Conservation (phyloP, 208 protist genomes). For the Balamuthia mandrillaris region DNA sequence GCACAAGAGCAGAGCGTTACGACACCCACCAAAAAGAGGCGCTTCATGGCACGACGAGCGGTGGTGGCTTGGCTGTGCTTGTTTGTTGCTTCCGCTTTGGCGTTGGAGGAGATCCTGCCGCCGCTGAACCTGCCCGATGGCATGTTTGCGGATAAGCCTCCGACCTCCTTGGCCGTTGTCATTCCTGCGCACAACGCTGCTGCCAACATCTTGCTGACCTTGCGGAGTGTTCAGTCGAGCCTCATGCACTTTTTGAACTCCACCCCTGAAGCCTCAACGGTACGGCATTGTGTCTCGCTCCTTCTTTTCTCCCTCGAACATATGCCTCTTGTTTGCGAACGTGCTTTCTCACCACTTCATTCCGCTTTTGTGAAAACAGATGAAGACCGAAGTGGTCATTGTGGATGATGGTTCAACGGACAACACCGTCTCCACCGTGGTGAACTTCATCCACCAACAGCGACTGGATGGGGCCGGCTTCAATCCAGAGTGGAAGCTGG, state of each 20-base stretch:
- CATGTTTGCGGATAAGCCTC: no score
- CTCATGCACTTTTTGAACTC: background rate
- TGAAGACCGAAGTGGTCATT: background rate
- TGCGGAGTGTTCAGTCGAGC: background rate
- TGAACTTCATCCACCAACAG: conserved; percentile 15
- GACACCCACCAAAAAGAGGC: no score
- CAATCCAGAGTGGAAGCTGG: conserved; percentile 31
- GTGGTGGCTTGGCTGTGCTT: no score
- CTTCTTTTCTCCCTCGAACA: no score
- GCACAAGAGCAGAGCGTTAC: no score
- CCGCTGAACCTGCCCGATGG: no score
- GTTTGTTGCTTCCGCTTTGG: no score
- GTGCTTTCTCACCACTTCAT: no score
- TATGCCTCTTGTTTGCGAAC: no score
- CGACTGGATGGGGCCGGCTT: no score
- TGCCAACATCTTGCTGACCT: background rate
- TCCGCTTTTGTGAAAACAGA: background rate
- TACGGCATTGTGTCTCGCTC: background rate
- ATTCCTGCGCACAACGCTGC: conserved; percentile 24
- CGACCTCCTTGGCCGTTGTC: conserved; percentile 11
- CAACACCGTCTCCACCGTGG: background rate
- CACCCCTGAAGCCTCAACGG: background rate
- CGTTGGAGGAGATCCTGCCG: no score
- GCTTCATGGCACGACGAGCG: no score
- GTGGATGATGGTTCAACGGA: conserved; percentile 18